Evolutionary conservation across 2,329 filamentous ascomycete species (phyloP).

Genomic region (Apiospora saccharicola): DNA sequence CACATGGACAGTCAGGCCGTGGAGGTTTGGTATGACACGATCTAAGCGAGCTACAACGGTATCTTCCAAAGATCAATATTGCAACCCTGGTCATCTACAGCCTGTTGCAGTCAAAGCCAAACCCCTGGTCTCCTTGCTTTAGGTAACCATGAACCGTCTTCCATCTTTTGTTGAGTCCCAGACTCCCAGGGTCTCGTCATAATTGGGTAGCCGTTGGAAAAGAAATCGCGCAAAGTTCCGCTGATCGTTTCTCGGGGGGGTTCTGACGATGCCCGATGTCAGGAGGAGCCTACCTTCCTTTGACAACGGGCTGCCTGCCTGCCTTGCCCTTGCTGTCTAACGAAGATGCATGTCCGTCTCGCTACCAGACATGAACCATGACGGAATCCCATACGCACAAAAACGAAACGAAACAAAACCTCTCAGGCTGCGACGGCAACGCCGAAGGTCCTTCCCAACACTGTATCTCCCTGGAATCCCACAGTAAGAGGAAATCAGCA

Average conservation of each 20-base stretch:
- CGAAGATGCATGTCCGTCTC: constrained; percentile 1
- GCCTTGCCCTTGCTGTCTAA: not conserved
- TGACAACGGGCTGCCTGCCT: constrained; percentile 7
- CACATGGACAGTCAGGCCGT: not conserved
- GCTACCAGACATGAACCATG: constrained; percentile 18
- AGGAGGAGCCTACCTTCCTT: not conserved
- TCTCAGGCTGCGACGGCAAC: not conserved
- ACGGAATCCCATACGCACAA: constrained; percentile 4
- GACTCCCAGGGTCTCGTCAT: constrained; percentile 7
- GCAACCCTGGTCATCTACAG: not conserved
- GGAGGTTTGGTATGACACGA: not conserved
- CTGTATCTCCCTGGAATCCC: not conserved
- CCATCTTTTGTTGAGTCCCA: not conserved
- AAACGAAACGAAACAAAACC: constrained; percentile 12
- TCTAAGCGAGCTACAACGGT: not conserved
- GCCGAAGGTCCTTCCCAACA: not conserved
- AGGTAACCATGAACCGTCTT: not conserved
- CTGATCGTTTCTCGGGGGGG: not conserved
- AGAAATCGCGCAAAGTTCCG: not conserved
- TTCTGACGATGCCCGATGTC: not conserved
- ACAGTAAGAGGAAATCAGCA: not conserved
- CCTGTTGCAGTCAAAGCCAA: not conserved
- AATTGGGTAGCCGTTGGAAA: not conserved
- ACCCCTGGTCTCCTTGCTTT: not conserved
- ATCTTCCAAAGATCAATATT: not conserved